Base-by-base conservation (phyloP, 129 eudicot genomes). In the Silybum marianum region DNA sequence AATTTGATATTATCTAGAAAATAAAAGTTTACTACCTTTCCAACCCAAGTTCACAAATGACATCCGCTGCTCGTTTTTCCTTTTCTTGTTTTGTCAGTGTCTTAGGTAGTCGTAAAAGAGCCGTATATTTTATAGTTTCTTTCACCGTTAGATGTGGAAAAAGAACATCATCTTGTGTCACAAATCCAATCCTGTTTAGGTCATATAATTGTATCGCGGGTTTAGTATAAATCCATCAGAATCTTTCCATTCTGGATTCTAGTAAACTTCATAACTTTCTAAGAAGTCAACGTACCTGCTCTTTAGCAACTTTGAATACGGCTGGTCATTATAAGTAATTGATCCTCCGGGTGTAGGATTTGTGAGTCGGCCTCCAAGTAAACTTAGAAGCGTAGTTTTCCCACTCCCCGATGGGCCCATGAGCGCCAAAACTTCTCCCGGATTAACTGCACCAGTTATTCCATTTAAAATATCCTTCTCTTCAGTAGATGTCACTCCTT, bases 341-440 rank as follows among this genome's bases (percentile, higher is more conserved):
- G 92, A 87, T 46, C 98, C 97, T 18, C 92, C 92, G 0, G 72
- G 22, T 0, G 79, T 62, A 8, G 89, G 89, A 66, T 88, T 87
- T 7, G 74, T 80, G 19, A 89, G 72, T 75, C 98, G 79, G 25
- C 98, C 98, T 69, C 98, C 98, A 10, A 94, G 92, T 63, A 94
- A 82, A 72, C 93, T 92, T 77, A 92, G 72, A 18, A 94, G 89
- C 2, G 98, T 75, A 22, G 98, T 94, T 85, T 94, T 94, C 42
- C 98, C 98, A 21, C 98, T 90, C 23, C 98, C 98, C 1, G 98
- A 94, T 38, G 98, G 98, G 30, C 98, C 98, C 98, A 94, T 94
- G 63, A 94, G 86, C 0, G 98, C 98, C 71, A 94, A 83, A 70
- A 94, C 97, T 83, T 94, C 98, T 14, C 98, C 97, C 0, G 98